Evolutionary conservation across 176 grass and related monocot genomes (phyloP).

Genomic region (Zizania latifolia): DNA sequence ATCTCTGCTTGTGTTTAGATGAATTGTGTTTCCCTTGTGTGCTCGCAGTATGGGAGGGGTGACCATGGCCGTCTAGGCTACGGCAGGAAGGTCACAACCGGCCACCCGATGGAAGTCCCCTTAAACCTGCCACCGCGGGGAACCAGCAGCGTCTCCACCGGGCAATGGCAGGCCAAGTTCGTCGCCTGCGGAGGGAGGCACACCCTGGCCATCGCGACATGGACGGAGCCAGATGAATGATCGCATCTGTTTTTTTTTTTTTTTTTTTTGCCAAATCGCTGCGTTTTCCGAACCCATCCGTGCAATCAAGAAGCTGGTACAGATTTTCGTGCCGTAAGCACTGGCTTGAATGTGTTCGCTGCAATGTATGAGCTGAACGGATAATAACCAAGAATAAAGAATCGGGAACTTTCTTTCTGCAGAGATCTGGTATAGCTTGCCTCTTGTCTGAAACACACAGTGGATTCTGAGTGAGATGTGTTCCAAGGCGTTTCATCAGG

Average conservation of each 20-base stretch:
- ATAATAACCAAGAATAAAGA: constrained; percentile 13
- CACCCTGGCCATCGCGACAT: constrained; percentile 71
- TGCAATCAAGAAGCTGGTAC: background rate
- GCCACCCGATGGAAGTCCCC: constrained; percentile 70
- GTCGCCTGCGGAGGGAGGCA: constrained; percentile 95
- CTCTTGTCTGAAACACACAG: background rate
- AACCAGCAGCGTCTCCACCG: constrained; percentile 6
- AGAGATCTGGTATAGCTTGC: background rate
- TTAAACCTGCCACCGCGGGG: constrained; percentile 55
- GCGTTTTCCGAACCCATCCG: background rate
- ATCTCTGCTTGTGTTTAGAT: background rate
- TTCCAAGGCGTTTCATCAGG: background rate
- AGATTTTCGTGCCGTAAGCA: constrained; percentile 19
- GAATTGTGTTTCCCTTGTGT: background rate
- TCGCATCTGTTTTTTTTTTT: no score
- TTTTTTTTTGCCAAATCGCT: background rate
- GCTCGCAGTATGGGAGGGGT: constrained; percentile 80
- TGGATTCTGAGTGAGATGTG: background rate
- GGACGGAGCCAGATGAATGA: constrained; percentile 44
- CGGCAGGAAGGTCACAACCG: constrained; percentile 77
- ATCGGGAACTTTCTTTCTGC: background rate
- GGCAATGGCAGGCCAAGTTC: constrained; percentile 65
- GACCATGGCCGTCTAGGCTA: constrained; percentile 91
- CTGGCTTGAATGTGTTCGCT: background rate
- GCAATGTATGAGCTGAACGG: constrained; percentile 2